These are phyloP conservation scores for Sordaria brevicollis DNA, from an alignment of 495 filamentous ascomycete species.

Conservation along the genomic window DNA sequence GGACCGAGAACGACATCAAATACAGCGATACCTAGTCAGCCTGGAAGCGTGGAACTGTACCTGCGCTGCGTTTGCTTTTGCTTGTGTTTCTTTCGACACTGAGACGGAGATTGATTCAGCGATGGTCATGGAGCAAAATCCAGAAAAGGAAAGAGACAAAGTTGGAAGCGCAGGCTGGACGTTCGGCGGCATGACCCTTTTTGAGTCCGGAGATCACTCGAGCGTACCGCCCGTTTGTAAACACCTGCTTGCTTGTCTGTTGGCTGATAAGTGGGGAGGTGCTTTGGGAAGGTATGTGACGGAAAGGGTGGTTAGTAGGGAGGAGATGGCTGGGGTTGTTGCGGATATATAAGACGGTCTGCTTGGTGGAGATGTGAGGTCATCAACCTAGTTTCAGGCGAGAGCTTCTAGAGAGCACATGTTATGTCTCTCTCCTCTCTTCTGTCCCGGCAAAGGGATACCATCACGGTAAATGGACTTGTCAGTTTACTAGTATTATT, in stretches of 20 bases:
- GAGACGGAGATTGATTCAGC: neutral
- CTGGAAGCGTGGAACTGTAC: conserved; percentile 78
- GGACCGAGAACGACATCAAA: neutral
- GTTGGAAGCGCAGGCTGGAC: conserved; percentile 14
- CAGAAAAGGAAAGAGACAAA: neutral
- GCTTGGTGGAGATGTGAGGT: no score
- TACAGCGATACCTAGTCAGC: conserved; percentile 54
- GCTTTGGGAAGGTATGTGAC: conserved; percentile 47
- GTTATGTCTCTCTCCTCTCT: no score
- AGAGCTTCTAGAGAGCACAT: no score
- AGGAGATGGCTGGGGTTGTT: conserved; percentile 70
- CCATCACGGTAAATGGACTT: neutral
- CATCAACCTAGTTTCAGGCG: no score
- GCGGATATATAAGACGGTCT: conserved; percentile 52
- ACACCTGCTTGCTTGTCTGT: conserved; percentile 74
- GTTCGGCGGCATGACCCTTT: conserved; percentile 30
- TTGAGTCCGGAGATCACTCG: conserved; percentile 14
- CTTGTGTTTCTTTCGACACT: conserved; percentile 42
- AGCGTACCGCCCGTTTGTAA: conserved; percentile 58
- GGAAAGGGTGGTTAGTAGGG: conserved; percentile 42
- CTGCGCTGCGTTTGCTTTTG: conserved; percentile 72
- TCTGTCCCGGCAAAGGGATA: neutral
- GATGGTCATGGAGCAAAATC: neutral
- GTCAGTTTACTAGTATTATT: neutral
- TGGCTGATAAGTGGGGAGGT: conserved; percentile 55